phyloP scores from a whole-genome alignment of 75 land plant species.

The Adiantum capillusveneris region DNA sequence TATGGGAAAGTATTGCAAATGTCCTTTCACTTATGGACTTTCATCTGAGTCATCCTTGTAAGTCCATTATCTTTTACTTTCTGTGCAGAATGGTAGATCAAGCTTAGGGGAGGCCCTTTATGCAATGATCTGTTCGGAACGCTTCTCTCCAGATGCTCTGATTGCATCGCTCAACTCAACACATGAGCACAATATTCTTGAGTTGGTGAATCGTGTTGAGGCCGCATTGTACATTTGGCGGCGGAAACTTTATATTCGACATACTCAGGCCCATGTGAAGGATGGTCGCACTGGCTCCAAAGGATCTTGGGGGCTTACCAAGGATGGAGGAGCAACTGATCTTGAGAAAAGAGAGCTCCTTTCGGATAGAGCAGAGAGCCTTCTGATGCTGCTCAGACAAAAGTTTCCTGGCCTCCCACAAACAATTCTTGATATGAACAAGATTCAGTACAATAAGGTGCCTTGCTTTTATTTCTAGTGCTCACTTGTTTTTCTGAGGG shows the following conservation, averaged over 20 bases:
- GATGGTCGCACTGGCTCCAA: conserved; percentile 16
- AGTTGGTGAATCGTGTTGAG: conserved; percentile 71
- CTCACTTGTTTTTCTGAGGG: too few relatives aligned
- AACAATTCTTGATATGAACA: conserved; percentile 75
- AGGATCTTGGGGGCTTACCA: conserved; percentile 44
- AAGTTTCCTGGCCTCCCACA: conserved; percentile 83
- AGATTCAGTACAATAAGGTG: conserved; percentile 94
- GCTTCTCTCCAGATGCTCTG: conserved; percentile 54
- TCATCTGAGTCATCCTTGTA: not conserved
- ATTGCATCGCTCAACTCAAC: conserved; percentile 57
- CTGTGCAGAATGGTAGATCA: conserved; percentile 62
- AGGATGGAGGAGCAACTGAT: conserved; percentile 16
- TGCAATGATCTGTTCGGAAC: conserved; percentile 49
- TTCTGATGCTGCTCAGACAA: conserved; percentile 51
- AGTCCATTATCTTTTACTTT: not conserved
- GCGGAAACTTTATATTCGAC: conserved; percentile 57
- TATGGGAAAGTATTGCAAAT: not conserved
- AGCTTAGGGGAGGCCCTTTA: conserved; percentile 73
- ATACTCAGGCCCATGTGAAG: not conserved
- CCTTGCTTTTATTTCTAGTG: too few relatives aligned
- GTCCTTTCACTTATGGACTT: not conserved
- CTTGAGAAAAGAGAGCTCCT: conserved; percentile 53
- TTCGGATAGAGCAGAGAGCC: conserved; percentile 64
- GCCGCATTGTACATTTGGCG: conserved; percentile 77
- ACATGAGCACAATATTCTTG: conserved; percentile 60